Base-by-base conservation (phyloP, 176 grass and related monocot species). In the Juncus inflexus region DNA sequence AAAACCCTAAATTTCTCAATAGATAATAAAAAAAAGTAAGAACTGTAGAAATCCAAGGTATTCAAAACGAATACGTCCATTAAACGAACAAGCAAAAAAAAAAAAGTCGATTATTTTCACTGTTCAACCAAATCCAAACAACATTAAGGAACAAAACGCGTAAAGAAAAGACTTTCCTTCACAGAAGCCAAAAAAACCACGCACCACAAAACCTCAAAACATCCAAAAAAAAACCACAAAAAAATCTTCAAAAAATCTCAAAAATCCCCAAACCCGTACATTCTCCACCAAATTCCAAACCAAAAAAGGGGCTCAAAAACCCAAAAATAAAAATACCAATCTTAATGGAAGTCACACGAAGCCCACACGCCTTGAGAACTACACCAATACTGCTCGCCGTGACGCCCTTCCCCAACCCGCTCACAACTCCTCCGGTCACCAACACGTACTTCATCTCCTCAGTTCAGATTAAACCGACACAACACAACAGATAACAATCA, bases 341-440 rank as follows among this genome's bases (percentile, higher is more conserved):
- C 84, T 96, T 96, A 64, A 96, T 96, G 58, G 84, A 87, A 61
- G 91, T 96, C 65, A 96, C 79, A 39, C 87, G 87, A 52, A 96
- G 74, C 51, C 91, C 91, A 74, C 87, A 88, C 40, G 64, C 79
- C 67, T 88, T 96, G 73, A 96, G 83, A 16, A 96, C 19, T 19
- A 96, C 81, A 54, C 91, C 91, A 55, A 96, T 88, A 74, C 91
- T 91, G 78, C 91, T 96, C 9, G 91, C 91, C 47, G 91, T 96
- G 2, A 96, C 91, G 57, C 91, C 91, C 66, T 96, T 96, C 51
- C 91, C 91, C 54, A 96, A 77, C 2, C 91, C 91, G 60, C 91
- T 96, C 65, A 96, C 79, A 57, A 96, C 91, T 57, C 91, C 91
- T 13, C 87, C 91, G 41, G 91, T 96, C 52, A 96, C 91, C 79